Base-by-base conservation (phyloP, 805 yeast genomes). In the Suhomyces faveliae region DNA sequence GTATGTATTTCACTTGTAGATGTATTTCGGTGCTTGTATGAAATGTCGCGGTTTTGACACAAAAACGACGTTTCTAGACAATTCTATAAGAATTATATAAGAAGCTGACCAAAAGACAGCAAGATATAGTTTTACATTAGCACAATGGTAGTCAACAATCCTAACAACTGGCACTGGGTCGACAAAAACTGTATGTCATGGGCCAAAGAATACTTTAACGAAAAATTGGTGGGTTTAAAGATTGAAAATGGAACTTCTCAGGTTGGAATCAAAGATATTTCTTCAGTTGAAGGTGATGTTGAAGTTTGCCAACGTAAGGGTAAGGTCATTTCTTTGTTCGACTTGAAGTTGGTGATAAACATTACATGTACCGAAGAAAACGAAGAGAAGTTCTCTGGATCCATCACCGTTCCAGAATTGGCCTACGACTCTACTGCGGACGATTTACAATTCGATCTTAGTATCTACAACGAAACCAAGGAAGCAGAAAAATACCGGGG, bases 131-230 rank as follows among this genome's bases (percentile, higher is more conserved):
- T 27, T 27, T n/a, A n/a, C 30, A 27, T 27, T 15, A 33, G 8
- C 40, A 59, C 46, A 33, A 92, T 92, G 97, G 97, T 88, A 35
- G 91, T 94, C 25, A 86, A 89, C 70, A 94, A 92, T 77, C 98
- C 98, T 35, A 94, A 94, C 69, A 92, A 92, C 73, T 92, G 99
- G 99, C 99, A 94, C 77, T 94, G 98, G 98, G 97, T 91, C 53
- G 97, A 92, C 71, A 92, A 92, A 68, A 94, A 94, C 75, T 94
- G 99, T 71, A 79, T 92, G 48, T 84, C 81, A 48, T 94, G 99
- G 99, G 78, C 97, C 10, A 81, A 81, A 51, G 76, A 78, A 35
- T 92, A 92, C 66, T 88, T 94, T 66, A 67, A 70, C 24, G 78
- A 80, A 41, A 78, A 81, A 40, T 71, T 90, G 45, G 73, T 74